Conservation (phyloP, 768 basidiomycete genomes). For the Kwoniella botswanensis region DNA sequence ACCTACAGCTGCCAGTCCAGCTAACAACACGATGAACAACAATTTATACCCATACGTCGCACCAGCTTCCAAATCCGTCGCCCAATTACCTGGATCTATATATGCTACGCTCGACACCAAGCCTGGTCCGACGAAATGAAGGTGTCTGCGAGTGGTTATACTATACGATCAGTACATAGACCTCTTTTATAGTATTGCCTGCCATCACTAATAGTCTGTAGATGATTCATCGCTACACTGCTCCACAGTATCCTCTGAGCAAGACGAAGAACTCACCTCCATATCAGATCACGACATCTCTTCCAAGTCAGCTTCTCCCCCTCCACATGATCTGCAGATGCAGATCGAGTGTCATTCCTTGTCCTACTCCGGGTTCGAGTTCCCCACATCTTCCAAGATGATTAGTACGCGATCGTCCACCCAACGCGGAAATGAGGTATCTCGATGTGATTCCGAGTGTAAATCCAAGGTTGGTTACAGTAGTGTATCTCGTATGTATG, state of each 20-base stretch:
- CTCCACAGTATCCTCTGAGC: no score
- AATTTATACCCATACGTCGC: constrained; percentile 82
- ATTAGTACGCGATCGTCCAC: no score
- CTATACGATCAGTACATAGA: background rate
- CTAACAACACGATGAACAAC: constrained; percentile 80
- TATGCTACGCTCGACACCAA: constrained; percentile 86
- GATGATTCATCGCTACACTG: no score
- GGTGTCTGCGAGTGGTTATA: constrained; percentile 31
- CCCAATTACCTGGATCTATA: constrained; percentile 73
- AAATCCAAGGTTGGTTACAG: no score
- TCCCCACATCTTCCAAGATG: background rate
- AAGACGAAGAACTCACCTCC: constrained; percentile 11
- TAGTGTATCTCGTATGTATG: no score
- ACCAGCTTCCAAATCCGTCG: constrained; percentile 86
- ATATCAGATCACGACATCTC: constrained; percentile 11
- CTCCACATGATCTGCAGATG: background rate
- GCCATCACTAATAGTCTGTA: no score
- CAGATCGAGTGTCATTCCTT: background rate
- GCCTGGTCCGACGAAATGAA: constrained; percentile 71
- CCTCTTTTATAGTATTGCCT: no score
- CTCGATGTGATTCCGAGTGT: background rate
- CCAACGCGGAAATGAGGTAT: background rate
- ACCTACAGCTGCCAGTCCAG: constrained; percentile 76
- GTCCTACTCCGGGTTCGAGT: no score
- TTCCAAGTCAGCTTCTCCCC: constrained; percentile 4